Evolutionary conservation across 352 stramenopile genomes (phyloP).

Genomic region (Pythium plurisporium): DNA sequence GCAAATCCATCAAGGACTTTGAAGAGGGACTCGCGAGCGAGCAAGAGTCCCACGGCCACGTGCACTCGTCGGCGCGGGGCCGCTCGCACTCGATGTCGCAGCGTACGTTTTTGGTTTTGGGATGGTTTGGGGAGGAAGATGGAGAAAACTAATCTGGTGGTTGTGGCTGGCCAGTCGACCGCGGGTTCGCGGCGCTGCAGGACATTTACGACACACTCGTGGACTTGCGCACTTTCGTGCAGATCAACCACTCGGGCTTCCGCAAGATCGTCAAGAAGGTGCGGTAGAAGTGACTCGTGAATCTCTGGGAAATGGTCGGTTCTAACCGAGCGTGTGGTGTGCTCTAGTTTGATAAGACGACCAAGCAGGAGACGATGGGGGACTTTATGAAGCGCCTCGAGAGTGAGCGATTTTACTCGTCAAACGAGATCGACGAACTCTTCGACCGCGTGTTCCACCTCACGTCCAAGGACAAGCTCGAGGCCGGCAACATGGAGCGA

Average conservation of each 20-base stretch:
- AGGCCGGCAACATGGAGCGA: slow-evolving; percentile 85
- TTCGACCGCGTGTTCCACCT: slow-evolving; percentile 75
- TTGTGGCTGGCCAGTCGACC: slow-evolving; percentile 29
- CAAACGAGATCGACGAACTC: slow-evolving; percentile 70
- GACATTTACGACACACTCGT: slow-evolving; percentile 89
- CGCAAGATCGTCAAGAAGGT: slow-evolving; percentile 94
- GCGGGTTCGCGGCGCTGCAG: slow-evolving; percentile 78
- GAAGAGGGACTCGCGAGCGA: slow-evolving; percentile 63
- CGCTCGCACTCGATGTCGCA: slow-evolving; percentile 52
- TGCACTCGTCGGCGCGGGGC: slow-evolving; percentile 53
- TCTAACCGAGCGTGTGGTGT: background rate
- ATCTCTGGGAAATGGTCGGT: background rate
- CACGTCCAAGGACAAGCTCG: slow-evolving; percentile 84
- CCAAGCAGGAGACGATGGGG: slow-evolving; percentile 58
- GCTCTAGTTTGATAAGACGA: slow-evolving; percentile 88
- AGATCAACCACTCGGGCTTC: slow-evolving; percentile 91
- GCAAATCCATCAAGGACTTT: slow-evolving; percentile 71
- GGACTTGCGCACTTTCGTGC: slow-evolving; percentile 86
- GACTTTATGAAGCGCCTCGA: slow-evolving; percentile 80
- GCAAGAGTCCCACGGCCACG: slow-evolving; percentile 67
- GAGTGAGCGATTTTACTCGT: slow-evolving; percentile 75
- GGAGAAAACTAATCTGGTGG: too few species aligned
- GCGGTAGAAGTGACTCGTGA: background rate
- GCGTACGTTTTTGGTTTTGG: slow-evolving; percentile 26
- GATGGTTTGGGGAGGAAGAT: too few species aligned